Conservation (phyloP, 73 alveolate species). For the Chromera velia region DNA sequence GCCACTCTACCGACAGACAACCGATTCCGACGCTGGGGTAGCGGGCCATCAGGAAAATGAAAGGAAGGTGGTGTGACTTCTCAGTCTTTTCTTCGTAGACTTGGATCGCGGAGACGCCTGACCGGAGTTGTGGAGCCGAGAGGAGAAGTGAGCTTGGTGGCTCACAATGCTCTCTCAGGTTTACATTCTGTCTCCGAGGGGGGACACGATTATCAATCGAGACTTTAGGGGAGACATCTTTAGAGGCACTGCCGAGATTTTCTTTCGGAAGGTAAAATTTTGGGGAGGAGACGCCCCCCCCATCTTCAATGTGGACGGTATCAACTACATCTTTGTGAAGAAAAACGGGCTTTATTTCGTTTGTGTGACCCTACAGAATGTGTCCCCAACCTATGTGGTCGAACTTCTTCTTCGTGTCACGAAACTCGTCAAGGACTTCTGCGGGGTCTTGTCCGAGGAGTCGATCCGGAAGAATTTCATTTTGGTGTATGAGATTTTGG, state of each 20-base stretch:
- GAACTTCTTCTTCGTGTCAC: conserved; percentile 61
- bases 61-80: no score
- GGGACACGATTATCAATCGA: conserved; percentile 70
- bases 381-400: conserved; percentile 66
- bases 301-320: conserved; percentile 53
- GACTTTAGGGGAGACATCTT: conserved; percentile 65
- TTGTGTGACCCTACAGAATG: conserved; percentile 57
- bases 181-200: conserved; percentile 17
- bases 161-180: not conserved
- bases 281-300: conserved; percentile 79
- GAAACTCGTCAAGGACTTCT: conserved; percentile 69
- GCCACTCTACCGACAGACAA: no score
- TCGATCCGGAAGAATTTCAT: conserved; percentile 69
- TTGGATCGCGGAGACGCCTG: no score
- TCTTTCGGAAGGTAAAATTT: conserved; percentile 68
- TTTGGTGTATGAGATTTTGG: conserved; percentile 72
- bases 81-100: no score
- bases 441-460: conserved; percentile 72
- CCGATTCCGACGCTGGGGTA: no score
- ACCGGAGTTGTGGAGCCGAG: no score
- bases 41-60: no score
- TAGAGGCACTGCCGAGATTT: conserved; percentile 60
- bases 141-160: no score
- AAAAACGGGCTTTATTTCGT: conserved; percentile 55
- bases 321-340: conserved; percentile 35